These are phyloP conservation scores for Fomitopsis schrenkii DNA, from an alignment of 1,284 basidiomycete genomes.

Conservation along the genomic window DNA sequence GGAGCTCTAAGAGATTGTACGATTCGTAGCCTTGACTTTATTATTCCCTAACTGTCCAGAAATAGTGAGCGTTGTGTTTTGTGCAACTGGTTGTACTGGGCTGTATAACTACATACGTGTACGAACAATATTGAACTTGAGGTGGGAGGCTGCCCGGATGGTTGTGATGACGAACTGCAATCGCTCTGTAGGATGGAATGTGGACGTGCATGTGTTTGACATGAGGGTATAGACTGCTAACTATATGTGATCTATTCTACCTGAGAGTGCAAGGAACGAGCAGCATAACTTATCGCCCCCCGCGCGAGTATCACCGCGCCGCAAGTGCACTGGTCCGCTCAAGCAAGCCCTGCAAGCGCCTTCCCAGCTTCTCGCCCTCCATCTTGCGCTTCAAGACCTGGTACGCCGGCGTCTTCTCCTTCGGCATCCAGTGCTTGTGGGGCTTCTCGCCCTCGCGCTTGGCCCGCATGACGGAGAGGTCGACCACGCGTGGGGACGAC, in stretches of 20 bases:
- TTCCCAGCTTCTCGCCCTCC: constrained; percentile 67
- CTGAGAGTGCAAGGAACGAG: background rate
- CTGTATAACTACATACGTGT: background rate
- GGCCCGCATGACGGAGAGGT: constrained; percentile 62
- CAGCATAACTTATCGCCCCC: background rate
- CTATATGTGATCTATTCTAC: constrained; percentile 15
- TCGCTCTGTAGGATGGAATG: too few species aligned
- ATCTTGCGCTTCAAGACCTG: constrained; percentile 75
- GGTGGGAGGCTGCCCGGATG: too few species aligned
- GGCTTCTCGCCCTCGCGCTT: constrained; percentile 41
- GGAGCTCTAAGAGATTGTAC: background rate
- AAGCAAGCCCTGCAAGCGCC: constrained; percentile 64
- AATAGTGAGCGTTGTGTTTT: too few species aligned
- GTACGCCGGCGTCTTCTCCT: constrained; percentile 73
- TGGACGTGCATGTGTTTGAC: constrained; percentile 6
- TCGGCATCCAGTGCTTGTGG: constrained; percentile 61
- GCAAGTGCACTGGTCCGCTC: constrained; percentile 46
- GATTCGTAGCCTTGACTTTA: background rate
- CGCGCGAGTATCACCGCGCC: constrained; percentile 1
- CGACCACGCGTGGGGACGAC: constrained; percentile 76
- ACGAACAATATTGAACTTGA: background rate
- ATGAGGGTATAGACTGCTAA: constrained; percentile 20
- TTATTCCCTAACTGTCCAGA: background rate
- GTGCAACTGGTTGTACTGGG: background rate
- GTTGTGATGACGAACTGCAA: too few species aligned